phyloP scores from a whole-genome alignment of 805 yeast species.

The Metschnikowia sp. region DNA sequence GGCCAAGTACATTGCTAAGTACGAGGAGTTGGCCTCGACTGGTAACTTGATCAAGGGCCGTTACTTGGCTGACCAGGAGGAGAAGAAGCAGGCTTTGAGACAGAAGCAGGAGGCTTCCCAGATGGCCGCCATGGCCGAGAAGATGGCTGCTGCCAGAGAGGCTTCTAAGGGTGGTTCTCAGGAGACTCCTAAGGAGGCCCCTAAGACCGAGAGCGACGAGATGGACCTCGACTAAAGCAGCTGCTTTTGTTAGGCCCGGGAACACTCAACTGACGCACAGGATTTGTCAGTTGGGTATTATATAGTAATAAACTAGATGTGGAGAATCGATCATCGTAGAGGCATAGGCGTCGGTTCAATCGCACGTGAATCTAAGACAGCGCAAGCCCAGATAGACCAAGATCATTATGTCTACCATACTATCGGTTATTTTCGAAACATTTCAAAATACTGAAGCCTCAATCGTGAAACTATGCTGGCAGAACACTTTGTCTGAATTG shows the following conservation, averaged over 20 bases:
- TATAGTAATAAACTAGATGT: slow-evolving; percentile 3
- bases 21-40: slow-evolving; percentile 91
- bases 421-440: no score
- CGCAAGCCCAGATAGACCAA: no score
- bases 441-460: no score
- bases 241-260: neutral
- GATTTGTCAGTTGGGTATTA: slow-evolving; percentile 1
- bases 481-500: no score
- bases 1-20: slow-evolving; percentile 96
- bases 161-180: slow-evolving; percentile 33
- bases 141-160: slow-evolving; percentile 74
- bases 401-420: no score
- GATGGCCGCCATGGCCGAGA: slow-evolving; percentile 79
- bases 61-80: slow-evolving; percentile 91
- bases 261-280: slow-evolving; percentile 2
- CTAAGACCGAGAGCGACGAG: slow-evolving; percentile 17
- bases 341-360: neutral
- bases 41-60: slow-evolving; percentile 97
- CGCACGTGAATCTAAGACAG: no score
- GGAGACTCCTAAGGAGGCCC: slow-evolving; percentile 18
- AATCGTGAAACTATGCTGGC: neutral
- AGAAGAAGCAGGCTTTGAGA: slow-evolving; percentile 84
- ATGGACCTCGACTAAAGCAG: slow-evolving; percentile 18
- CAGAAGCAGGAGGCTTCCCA: slow-evolving; percentile 85
- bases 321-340: neutral